These are phyloP conservation scores for Neocucurbitaria cava DNA, from an alignment of 2,329 filamentous ascomycete species.

Conservation along the genomic window DNA sequence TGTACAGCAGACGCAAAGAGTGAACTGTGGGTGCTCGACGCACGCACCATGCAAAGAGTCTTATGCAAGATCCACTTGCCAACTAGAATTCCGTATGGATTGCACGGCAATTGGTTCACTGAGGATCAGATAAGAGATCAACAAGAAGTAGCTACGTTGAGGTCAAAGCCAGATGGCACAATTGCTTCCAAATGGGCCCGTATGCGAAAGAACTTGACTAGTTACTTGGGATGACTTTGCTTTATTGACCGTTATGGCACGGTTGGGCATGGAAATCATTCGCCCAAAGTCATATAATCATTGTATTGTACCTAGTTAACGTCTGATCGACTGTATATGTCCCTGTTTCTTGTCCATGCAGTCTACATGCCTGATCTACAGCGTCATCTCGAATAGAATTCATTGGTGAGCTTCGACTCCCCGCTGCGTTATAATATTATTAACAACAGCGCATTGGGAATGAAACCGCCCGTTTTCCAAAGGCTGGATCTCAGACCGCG, in stretches of 20 bases:
- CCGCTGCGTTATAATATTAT: too few relatives aligned
- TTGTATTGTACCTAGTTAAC: too few relatives aligned
- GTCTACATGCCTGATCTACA: too few relatives aligned
- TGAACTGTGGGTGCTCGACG: conserved; percentile 74
- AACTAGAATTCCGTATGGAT: conserved; percentile 72
- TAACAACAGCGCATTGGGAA: too few relatives aligned
- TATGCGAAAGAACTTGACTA: conserved; percentile 17
- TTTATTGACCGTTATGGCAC: neutral
- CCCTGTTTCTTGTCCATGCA: too few relatives aligned
- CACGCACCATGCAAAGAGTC: conserved; percentile 66
- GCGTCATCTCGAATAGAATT: too few relatives aligned
- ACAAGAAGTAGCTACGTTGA: conserved; percentile 31
- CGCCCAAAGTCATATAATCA: too few relatives aligned
- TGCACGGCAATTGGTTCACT: conserved; percentile 57
- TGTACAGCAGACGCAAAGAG: conserved; percentile 54
- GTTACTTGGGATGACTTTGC: conserved; percentile 15
- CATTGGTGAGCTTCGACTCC: too few relatives aligned
- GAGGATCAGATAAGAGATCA: conserved; percentile 44
- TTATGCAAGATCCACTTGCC: conserved; percentile 66
- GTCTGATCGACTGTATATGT: too few relatives aligned
- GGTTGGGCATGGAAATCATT: neutral
- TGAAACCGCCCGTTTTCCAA: too few relatives aligned
- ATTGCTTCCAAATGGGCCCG: conserved; percentile 11
- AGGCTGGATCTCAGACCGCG: too few relatives aligned
- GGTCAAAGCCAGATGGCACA: conserved; percentile 18